Percentiles rank a stretch among this genome's conserved stretches.
Conservation (phyloP, 768 basidiomycete species). For the Leccinellum albellum region DNA sequence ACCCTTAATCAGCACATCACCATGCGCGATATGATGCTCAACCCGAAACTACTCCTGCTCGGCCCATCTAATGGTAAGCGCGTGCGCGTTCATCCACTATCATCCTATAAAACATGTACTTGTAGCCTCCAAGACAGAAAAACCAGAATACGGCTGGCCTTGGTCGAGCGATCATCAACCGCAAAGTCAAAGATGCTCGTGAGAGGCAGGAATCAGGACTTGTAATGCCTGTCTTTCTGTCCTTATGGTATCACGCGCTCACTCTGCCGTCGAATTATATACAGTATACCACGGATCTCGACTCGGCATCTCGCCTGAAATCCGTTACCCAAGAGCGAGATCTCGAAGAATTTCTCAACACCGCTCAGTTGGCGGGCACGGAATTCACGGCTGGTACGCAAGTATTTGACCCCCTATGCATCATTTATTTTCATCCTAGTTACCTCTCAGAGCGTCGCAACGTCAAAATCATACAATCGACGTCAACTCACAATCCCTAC, state of each 20-base stretch:
- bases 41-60: not conserved
- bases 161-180: constrained; percentile 94
- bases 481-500: constrained; percentile 72
- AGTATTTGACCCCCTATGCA: not conserved
- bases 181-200: constrained; percentile 48
- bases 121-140: constrained; percentile 54
- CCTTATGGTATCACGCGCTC: not conserved
- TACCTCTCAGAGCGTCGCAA: constrained; percentile 62
- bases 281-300: constrained; percentile 72
- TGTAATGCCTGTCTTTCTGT: constrained; percentile 39
- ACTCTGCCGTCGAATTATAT: constrained; percentile 23
- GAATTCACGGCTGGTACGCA: constrained; percentile 90
- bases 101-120: not conserved
- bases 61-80: not conserved
- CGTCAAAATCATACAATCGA: constrained; percentile 68
- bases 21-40: not conserved
- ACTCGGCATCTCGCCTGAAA: constrained; percentile 63
- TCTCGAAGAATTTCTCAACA: constrained; percentile 93
- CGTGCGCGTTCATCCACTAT: not conserved
- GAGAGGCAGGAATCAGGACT: constrained; percentile 48
- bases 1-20: constrained; percentile 17
- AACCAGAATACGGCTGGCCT: constrained; percentile 76
- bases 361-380: constrained; percentile 89
- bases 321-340: constrained; percentile 96
- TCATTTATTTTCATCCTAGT: constrained; percentile 5